These are phyloP conservation scores for Linnemannia schmuckeri DNA, from an alignment of 192 early-diverging fungal genomes.

Conservation along the genomic window DNA sequence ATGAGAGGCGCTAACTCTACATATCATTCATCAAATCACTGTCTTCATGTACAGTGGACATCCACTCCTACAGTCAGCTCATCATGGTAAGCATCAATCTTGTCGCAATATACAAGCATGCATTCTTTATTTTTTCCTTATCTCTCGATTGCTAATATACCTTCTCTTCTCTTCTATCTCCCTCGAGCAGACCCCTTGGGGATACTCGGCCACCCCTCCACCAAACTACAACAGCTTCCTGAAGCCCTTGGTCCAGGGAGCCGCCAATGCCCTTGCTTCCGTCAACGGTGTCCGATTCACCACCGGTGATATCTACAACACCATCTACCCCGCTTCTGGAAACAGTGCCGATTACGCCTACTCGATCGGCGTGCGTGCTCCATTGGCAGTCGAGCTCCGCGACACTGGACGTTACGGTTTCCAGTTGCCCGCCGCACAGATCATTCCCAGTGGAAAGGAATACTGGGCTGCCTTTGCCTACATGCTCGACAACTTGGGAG, in stretches of 20 bases:
- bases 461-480: constrained; percentile 31
- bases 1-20: neutral
- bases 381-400: constrained; percentile 16
- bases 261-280: constrained; percentile 18
- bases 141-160: neutral
- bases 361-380: constrained; percentile 11
- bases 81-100: constrained; percentile 24
- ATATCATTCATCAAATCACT: neutral
- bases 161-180: neutral
- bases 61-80: constrained; percentile 68
- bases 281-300: constrained; percentile 59
- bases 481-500: constrained; percentile 33
- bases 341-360: constrained; percentile 66
- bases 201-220: constrained; percentile 31
- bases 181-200: constrained; percentile 21
- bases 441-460: constrained; percentile 39
- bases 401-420: constrained; percentile 46
- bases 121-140: neutral
- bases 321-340: constrained; percentile 65
- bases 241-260: constrained; percentile 32
- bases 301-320: constrained; percentile 59
- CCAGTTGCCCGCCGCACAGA: constrained; percentile 36
- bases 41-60: constrained; percentile 36
- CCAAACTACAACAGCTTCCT: constrained; percentile 32
- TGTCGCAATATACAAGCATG: neutral